Evolutionary conservation across 2,329 filamentous ascomycete genomes (phyloP), one percentile per base, ranked within the genome.

Genomic region (Aspergillus tubingensis): DNA sequence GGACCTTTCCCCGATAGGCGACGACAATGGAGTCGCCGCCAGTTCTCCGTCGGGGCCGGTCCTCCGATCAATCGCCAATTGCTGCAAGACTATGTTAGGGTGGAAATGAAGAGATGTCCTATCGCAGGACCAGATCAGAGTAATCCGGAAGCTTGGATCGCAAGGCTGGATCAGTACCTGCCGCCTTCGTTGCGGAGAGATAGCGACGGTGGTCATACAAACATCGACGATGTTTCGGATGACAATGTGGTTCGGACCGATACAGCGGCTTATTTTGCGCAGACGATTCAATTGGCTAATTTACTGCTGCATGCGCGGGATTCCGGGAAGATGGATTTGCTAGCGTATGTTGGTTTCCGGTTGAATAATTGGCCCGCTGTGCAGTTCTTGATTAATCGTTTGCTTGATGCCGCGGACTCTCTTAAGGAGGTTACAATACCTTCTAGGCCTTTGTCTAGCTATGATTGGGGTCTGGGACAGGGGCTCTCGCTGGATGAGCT

Each of bases 321-420:
- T 11, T 52, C 66, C 21, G 64, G 63, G 15, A 61, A 70, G 23
- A 43, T 76, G 8, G 75, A 81, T 66, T 66, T 80, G 36, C 62
- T 81, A 41, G 66, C 67, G 10, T 73, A 78, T 61, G 65, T 81
- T 54, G 78, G 77, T 1, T 74, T 79, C 47, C 66, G 70, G 17
- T 64, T 75, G 60, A 70, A 74, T 25, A 74, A 78, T 62, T 79
- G 79, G 76, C 64, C 75, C 55, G 75, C 73, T 15, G 78, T 79
- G 27, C 64, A 78, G 56, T 68, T 71, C 50, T 65, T 81, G 8
- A 66, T 79, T 19, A 73, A 70, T 57, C 71, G 68, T 51, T 65
- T 81, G 58, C 68, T 81, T 38, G 76, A 79, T 63, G 69, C 71
- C 10, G 68, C 74, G 36, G 71, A 77, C 36, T 57, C 62, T 27